Base-by-base conservation (phyloP, 306 rosid genomes). In the Dicorynia guianensis region DNA sequence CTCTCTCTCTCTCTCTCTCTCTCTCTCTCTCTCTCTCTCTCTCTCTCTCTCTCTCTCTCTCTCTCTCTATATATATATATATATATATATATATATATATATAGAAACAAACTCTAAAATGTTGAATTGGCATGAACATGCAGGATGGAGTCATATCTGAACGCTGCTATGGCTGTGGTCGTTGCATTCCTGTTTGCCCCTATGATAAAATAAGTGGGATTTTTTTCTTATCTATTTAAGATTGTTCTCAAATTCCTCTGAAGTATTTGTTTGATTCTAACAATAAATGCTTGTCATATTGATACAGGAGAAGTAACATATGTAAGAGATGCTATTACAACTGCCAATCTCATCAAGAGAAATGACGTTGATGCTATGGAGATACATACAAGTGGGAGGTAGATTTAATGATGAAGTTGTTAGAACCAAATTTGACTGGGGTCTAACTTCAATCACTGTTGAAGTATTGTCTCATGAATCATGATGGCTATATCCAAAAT, bases 151-250 rank as follows among this genome's bases (percentile, higher is more conserved):
- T 93, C 80, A 83, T 89, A 72, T 85, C 94, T 0, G 98, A 93
- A 52, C 96, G 98, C 42, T 93, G 98, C 69, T 93, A 93, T 79
- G 98, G 98, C 33, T 93, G 98, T 69, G 97, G 98, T 33, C 97
- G 96, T 38, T 93, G 98, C 87, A 80, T 86, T 76, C 98, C 98
- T n/a, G 83, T 91, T 69, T 93, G 98, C 79, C 98, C 98, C 50
- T 93, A 86, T 11, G 97, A 93, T 75, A 85, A 89, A 85, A 93
- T 93, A 85, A 93, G 98, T 93, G 71, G 4, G 83, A 66, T 15
- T 42, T 43, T 43, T 64, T 71, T 69, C 44, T 20, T 36, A 66
- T 80, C 63, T 34, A 63, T 39, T 33, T 53, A 43, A 46, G 61
- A 64, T 59, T 69, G 67, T 20, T 77, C 76, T 8, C 69, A 59